These are phyloP conservation scores for Aechmea fasciata DNA, from an alignment of 176 grass and related monocot genomes.

Conservation along the genomic window DNA sequence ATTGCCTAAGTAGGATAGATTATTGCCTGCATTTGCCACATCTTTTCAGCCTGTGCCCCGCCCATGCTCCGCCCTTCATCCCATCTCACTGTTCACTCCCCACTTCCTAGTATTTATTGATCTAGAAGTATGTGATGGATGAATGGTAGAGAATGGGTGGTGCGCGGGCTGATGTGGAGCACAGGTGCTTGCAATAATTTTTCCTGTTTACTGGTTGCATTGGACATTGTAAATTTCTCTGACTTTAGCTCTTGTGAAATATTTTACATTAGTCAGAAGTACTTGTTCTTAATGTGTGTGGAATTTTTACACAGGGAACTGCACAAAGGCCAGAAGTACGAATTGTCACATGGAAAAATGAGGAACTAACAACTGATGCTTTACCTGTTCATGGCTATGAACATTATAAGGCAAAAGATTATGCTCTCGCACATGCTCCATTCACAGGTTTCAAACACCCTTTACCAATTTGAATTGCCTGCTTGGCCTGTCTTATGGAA, in stretches of 20 bases:
- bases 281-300: slow-evolving; percentile 11
- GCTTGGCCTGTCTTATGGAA: too few relatives aligned
- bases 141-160: too few relatives aligned
- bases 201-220: not conserved
- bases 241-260: slow-evolving; percentile 9
- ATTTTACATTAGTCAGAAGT: slow-evolving; percentile 3
- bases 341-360: slow-evolving; percentile 94
- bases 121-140: too few relatives aligned
- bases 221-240: not conserved
- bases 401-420: slow-evolving; percentile 94
- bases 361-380: slow-evolving; percentile 93
- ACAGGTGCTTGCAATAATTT: too few relatives aligned
- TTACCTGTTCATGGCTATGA: slow-evolving; percentile 95
- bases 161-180: too few relatives aligned
- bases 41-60: too few relatives aligned
- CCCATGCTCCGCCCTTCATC: too few relatives aligned
- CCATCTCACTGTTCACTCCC: too few relatives aligned
- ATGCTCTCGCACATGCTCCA: slow-evolving; percentile 81
- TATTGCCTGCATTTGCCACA: too few relatives aligned
- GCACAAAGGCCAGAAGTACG: slow-evolving; percentile 91
- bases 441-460: slow-evolving; percentile 66
- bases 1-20: too few relatives aligned
- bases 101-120: too few relatives aligned
- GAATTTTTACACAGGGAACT: slow-evolving; percentile 51
- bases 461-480: slow-evolving; percentile 14